These are phyloP conservation scores for Colletotrichum salicis DNA, from an alignment of 2,329 filamentous ascomycete genomes.

Conservation along the genomic window DNA sequence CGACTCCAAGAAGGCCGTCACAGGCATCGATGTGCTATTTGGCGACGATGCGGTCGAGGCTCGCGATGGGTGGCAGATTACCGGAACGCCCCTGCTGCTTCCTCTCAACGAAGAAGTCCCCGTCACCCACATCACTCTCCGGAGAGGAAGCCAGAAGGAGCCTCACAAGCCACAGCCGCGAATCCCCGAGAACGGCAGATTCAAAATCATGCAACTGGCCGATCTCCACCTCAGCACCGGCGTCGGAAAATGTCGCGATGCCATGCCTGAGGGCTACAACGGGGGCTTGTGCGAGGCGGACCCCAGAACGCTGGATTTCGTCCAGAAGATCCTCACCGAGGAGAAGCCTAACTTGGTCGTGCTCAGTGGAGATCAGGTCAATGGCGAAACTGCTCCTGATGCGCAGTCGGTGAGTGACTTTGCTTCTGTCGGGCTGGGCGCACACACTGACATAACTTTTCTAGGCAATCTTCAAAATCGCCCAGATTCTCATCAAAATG, in stretches of 20 bases:
- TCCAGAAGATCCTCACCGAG: slow-evolving; percentile 84
- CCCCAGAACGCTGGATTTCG: slow-evolving; percentile 88
- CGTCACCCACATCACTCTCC: slow-evolving; percentile 80
- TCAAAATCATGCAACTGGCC: slow-evolving; percentile 97
- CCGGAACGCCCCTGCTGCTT: slow-evolving; percentile 78
- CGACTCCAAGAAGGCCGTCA: slow-evolving; percentile 80
- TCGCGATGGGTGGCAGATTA: slow-evolving; percentile 84
- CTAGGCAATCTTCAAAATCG: slow-evolving; percentile 91
- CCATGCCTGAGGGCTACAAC: slow-evolving; percentile 78
- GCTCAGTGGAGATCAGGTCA: slow-evolving; percentile 92
- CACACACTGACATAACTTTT: background rate
- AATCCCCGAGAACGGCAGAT: slow-evolving; percentile 88
- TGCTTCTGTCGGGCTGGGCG: background rate
- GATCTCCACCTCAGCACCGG: slow-evolving; percentile 95
- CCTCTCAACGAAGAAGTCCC: slow-evolving; percentile 70
- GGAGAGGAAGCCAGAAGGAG: slow-evolving; percentile 74
- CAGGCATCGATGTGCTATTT: slow-evolving; percentile 86
- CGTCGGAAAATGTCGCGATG: slow-evolving; percentile 84
- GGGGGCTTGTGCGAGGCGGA: slow-evolving; percentile 90
- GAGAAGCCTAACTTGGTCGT: slow-evolving; percentile 95
- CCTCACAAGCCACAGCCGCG: slow-evolving; percentile 77
- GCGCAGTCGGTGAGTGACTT: slow-evolving; percentile 76
- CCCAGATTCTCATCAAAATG: slow-evolving; percentile 83
- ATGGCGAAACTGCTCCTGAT: slow-evolving; percentile 92
- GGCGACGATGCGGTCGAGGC: slow-evolving; percentile 93